These are phyloP conservation scores for Chytriomyces confervae DNA, from an alignment of 192 early-diverging fungal genomes.

Conservation along the genomic window DNA sequence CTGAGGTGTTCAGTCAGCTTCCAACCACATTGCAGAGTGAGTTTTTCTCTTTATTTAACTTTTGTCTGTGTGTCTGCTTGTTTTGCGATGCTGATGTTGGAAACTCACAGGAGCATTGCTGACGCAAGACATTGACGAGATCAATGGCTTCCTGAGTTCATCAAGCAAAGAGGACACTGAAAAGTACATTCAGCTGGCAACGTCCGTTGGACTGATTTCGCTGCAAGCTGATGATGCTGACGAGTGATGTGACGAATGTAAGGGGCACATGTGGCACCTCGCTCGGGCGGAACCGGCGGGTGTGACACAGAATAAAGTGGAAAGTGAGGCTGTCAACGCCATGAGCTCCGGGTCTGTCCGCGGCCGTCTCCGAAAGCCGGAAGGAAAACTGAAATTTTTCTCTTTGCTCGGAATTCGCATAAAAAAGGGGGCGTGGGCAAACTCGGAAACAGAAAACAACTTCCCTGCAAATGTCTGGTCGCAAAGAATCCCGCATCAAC, in stretches of 20 bases:
- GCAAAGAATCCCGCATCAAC: background rate
- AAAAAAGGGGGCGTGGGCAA: no score
- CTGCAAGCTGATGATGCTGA: constrained; percentile 48
- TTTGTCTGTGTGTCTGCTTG: constrained; percentile 2
- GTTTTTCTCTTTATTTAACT: constrained; percentile 16
- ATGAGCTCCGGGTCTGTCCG: no score
- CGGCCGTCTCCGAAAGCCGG: no score
- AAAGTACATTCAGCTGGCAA: constrained; percentile 74
- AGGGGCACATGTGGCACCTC: no score
- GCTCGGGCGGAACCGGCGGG: no score
- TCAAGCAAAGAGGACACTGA: constrained; percentile 77
- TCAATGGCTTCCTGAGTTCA: constrained; percentile 80
- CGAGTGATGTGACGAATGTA: constrained; percentile 17
- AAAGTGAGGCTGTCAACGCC: no score
- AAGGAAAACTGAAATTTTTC: no score
- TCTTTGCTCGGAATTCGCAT: no score
- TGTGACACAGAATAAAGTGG: no score
- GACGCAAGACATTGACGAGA: constrained; percentile 76
- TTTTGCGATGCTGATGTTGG: constrained; percentile 23
- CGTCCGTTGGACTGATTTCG: constrained; percentile 71
- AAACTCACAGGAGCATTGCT: constrained; percentile 64
- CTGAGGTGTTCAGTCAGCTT: constrained; percentile 73
- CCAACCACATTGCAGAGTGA: constrained; percentile 71
- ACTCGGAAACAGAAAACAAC: no score
- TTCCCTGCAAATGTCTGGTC: background rate